Evolutionary conservation across 2,329 filamentous ascomycete genomes (phyloP), one percentile per base, ranked within the genome.

Genomic region (Didymella sp.): DNA sequence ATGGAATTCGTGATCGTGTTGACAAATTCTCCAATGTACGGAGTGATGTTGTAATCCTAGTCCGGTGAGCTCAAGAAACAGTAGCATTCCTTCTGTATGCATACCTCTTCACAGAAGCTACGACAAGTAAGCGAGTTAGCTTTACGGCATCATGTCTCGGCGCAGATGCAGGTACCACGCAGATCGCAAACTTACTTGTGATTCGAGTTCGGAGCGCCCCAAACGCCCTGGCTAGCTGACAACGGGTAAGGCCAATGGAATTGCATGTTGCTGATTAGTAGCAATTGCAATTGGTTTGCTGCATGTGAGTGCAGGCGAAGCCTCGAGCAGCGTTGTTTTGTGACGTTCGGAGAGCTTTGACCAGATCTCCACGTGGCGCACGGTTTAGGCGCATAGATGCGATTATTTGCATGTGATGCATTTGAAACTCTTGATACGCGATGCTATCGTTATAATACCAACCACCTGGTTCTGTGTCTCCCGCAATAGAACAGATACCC

Each of bases 41-140:
- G 64, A 2, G 81, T 82, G 49, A 85, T 70, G 50, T 77, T 79
- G 62, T 84, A 86, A 67, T 87, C 84, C 74, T 87, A n/a, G 28
- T 3, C 19, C 19, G 1, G 8, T 51, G 2, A 51, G 45, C 22
- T 7, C 25, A 30, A n/a, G 25, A 21, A 11, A 51, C 12, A 15
- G 6, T 4, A 6, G 22, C 5, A n/a, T 7, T 46, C 12, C 6
- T 45, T 19, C 19, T 17, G 25, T 22, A 22, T 17, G 52, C 35
- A 5, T 30, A 50, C 73, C 58, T 76, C 73, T 62, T 76, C 73
- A 58, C 73, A 76, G 45, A 76, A 76, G 54, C 73, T 75, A 48
- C 22, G 37, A 21, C n/a, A 41, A 13, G 52, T 66, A 43, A 72
- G 63, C 46, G 24, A 59, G 12, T 48, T 19, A 47, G 43, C 38